These are phyloP conservation scores for Fusarium coffeatum DNA, from an alignment of 2,329 filamentous ascomycete species.

Conservation along the genomic window DNA sequence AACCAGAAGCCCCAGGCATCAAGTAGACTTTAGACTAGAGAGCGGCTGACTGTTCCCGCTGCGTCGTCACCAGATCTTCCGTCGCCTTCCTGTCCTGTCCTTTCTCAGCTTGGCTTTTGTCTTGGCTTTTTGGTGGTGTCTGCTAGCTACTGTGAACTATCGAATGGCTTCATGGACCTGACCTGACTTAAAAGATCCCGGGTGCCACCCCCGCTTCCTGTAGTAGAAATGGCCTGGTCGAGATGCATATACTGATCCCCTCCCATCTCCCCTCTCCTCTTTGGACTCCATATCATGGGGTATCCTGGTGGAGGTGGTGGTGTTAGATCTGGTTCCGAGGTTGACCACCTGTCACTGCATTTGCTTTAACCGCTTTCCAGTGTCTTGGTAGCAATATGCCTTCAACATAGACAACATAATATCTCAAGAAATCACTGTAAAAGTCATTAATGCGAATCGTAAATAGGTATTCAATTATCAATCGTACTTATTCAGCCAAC, in stretches of 20 bases:
- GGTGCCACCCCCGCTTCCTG: constrained; percentile 35
- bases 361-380: background rate
- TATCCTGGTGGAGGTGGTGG: constrained; percentile 21
- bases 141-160: background rate
- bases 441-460: too few species aligned
- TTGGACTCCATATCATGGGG: constrained; percentile 22
- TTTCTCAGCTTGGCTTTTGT: constrained; percentile 3
- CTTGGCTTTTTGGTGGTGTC: constrained; percentile 15
- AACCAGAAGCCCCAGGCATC: background rate
- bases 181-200: constrained; percentile 10
- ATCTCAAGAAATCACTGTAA: background rate
- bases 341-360: background rate
- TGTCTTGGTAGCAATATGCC: background rate
- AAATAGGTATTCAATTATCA: background rate
- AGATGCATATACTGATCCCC: constrained; percentile 9
- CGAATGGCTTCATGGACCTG: constrained; percentile 22
- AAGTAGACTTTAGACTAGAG: constrained; percentile 6
- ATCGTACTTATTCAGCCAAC: constrained; percentile 10
- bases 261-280: background rate
- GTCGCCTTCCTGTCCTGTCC: constrained; percentile 1
- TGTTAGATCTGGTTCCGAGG: constrained; percentile 16
- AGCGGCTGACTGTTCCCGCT: constrained; percentile 2
- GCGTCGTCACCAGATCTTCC: constrained; percentile 2
- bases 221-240: constrained; percentile 14
- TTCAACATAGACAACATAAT: background rate